These are phyloP conservation scores for Hondaea fermentalgiana DNA, from an alignment of 108 stramenopile genomes.

Conservation along the genomic window DNA sequence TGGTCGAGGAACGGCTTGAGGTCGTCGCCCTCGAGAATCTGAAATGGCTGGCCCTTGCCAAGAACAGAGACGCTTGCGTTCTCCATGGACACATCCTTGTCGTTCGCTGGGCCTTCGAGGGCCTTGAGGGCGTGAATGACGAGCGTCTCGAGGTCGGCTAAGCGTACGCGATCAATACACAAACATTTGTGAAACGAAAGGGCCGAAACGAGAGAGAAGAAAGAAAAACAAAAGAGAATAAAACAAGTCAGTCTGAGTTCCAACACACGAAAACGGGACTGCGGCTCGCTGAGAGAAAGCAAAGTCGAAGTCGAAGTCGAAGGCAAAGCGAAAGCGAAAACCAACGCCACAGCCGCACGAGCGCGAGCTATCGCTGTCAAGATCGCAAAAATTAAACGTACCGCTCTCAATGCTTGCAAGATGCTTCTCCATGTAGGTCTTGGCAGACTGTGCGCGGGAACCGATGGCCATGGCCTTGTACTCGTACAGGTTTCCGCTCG, in stretches of 20 bases:
- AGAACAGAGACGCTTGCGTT: conserved; percentile 65
- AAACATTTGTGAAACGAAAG: too few relatives aligned
- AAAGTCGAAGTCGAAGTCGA: too few relatives aligned
- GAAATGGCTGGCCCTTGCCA: conserved; percentile 9
- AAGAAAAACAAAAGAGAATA: too few relatives aligned
- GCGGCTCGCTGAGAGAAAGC: too few relatives aligned
- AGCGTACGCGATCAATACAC: neutral
- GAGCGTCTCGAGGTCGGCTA: conserved; percentile 60
- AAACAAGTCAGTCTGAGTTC: too few relatives aligned
- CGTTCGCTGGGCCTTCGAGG: conserved; percentile 77
- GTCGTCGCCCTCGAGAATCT: conserved; percentile 13
- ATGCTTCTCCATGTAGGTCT: conserved; percentile 93
- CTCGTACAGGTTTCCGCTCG: conserved; percentile 90
- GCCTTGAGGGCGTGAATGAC: conserved; percentile 91
- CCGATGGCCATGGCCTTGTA: conserved; percentile 91
- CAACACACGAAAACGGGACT: too few relatives aligned
- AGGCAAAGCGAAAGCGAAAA: too few relatives aligned
- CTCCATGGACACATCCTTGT: conserved; percentile 75
- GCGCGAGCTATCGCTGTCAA: too few relatives aligned
- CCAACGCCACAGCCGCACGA: too few relatives aligned
- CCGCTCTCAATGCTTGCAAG: conserved; percentile 31
- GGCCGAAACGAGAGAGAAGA: too few relatives aligned
- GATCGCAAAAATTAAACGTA: neutral
- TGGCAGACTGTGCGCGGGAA: conserved; percentile 79
- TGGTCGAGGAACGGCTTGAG: conserved; percentile 24